A percentile compares a stretch with the other conserved stretches of the same genome.
Evolutionary conservation across 768 basidiomycete genomes (phyloP).

Genomic region (Mycena polygramma): DNA sequence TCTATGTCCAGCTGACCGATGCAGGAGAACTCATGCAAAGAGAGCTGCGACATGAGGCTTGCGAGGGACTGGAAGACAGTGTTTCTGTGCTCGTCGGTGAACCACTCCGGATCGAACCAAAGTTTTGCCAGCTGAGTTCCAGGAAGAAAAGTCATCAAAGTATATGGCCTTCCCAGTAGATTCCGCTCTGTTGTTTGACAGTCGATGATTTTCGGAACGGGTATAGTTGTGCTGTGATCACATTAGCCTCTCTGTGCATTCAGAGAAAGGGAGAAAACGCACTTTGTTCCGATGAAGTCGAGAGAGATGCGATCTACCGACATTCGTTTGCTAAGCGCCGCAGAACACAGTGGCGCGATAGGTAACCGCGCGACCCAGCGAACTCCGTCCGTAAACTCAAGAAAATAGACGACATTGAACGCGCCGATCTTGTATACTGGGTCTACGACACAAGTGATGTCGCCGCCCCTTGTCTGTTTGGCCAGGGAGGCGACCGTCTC

Average conservation of each 20-base stretch:
- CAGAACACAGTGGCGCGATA: slow-evolving; percentile 18
- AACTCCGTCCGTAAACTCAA: slow-evolving; percentile 35
- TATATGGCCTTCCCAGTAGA: slow-evolving; percentile 32
- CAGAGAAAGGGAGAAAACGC: not conserved
- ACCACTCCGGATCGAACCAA: slow-evolving; percentile 37
- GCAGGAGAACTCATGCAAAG: slow-evolving; percentile 15
- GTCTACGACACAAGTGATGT: slow-evolving; percentile 1
- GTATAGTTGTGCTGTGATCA: slow-evolving; percentile 30
- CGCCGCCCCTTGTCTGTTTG: not conserved
- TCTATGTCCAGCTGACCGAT: slow-evolving; percentile 24
- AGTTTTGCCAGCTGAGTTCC: slow-evolving; percentile 35
- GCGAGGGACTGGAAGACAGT: slow-evolving; percentile 26
- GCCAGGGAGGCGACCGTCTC: not conserved
- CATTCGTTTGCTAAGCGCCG: slow-evolving; percentile 26
- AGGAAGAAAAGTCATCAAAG: slow-evolving; percentile 33
- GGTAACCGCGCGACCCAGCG: slow-evolving; percentile 37
- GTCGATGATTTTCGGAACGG: slow-evolving; percentile 35
- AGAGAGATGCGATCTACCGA: slow-evolving; percentile 19
- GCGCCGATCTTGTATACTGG: not conserved
- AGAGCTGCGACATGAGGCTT: slow-evolving; percentile 30
- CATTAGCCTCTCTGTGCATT: not conserved
- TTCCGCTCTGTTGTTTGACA: slow-evolving; percentile 30
- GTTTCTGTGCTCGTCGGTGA: slow-evolving; percentile 23
- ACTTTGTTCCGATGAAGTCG: slow-evolving; percentile 26
- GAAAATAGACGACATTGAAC: slow-evolving; percentile 18